A percentile compares a stretch with the other conserved stretches of the same genome.
Conservation (phyloP, 768 basidiomycete species). For the Trametes sanguinea region DNA sequence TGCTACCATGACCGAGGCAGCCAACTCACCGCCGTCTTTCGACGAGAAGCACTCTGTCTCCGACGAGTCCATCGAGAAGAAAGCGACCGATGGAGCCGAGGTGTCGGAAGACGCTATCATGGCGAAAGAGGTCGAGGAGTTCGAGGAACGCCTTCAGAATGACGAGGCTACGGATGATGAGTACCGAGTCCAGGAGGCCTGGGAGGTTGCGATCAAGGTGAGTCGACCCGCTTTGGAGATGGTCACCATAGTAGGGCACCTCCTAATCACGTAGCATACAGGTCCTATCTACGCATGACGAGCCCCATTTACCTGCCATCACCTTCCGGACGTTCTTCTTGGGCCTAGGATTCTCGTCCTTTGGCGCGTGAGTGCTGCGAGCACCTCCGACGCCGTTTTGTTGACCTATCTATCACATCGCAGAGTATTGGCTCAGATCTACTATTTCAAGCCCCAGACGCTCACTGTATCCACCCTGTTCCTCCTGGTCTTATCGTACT, state of each 20-base stretch:
- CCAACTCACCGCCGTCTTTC: constrained; percentile 16
- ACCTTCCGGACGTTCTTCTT: constrained; percentile 62
- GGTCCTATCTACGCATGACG: constrained; percentile 40
- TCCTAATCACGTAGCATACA: constrained; percentile 11
- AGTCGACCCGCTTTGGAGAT: not conserved
- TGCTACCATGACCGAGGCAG: constrained; percentile 20
- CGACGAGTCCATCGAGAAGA: constrained; percentile 29
- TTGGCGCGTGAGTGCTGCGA: constrained; percentile 46
- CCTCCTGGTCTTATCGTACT: constrained; percentile 55
- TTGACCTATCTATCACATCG: not conserved
- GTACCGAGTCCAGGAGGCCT: constrained; percentile 39
- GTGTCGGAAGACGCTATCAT: constrained; percentile 29
- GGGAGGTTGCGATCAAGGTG: constrained; percentile 45
- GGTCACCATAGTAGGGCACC: not conserved
- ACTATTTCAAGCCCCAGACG: constrained; percentile 49
- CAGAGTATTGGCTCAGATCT: constrained; percentile 37
- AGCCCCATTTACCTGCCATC: constrained; percentile 43
- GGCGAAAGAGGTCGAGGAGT: constrained; percentile 32
- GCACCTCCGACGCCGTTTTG: not conserved
- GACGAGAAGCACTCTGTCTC: constrained; percentile 26
- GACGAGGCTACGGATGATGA: constrained; percentile 38
- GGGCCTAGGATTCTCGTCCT: constrained; percentile 55
- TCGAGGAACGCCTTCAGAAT: constrained; percentile 35
- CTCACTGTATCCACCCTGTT: constrained; percentile 51
- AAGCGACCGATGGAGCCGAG: constrained; percentile 14